These are phyloP conservation scores for Asterophora parasitica DNA, from an alignment of 768 basidiomycete genomes.

Conservation along the genomic window DNA sequence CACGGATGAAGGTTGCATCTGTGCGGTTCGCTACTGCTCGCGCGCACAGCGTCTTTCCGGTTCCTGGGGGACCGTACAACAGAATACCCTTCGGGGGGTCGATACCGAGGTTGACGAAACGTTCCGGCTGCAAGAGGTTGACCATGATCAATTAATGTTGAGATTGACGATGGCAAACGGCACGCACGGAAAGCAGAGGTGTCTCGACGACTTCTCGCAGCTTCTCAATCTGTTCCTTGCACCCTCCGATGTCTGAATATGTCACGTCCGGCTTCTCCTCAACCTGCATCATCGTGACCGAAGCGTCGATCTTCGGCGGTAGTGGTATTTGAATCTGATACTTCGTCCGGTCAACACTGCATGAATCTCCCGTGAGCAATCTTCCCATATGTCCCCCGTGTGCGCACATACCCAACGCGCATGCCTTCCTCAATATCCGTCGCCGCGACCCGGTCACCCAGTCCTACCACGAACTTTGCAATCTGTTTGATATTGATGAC, in stretches of 20 bases:
- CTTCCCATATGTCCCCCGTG: neutral
- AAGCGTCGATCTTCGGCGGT: conserved; percentile 98
- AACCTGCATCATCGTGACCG: conserved; percentile 99
- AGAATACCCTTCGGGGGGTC: conserved; percentile 98
- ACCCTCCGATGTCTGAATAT: conserved; percentile 96
- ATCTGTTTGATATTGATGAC: conserved; percentile 99
- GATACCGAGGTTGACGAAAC: conserved; percentile 96
- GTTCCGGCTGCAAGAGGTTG: conserved; percentile 71
- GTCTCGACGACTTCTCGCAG: conserved; percentile 97
- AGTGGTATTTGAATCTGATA: conserved; percentile 99
- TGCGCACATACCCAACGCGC: conserved; percentile 85
- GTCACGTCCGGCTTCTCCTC: conserved; percentile 98
- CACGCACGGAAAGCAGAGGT: conserved; percentile 82
- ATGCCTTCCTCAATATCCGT: conserved; percentile 99
- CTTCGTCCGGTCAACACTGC: conserved; percentile 89
- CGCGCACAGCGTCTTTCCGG: conserved; percentile 98
- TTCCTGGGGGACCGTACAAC: conserved; percentile 92
- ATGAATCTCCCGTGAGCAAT: conserved; percentile 7
- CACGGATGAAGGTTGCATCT: conserved; percentile 98
- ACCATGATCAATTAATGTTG: neutral
- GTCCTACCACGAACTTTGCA: conserved; percentile 97
- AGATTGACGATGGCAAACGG: neutral
- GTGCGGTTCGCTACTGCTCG: conserved; percentile 98
- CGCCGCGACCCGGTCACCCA: conserved; percentile 93
- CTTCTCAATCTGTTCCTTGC: conserved; percentile 99